These are phyloP conservation scores for Kalanchoe fedtschenkoi DNA, from an alignment of 164 flowering plant species.

Conservation along the genomic window DNA sequence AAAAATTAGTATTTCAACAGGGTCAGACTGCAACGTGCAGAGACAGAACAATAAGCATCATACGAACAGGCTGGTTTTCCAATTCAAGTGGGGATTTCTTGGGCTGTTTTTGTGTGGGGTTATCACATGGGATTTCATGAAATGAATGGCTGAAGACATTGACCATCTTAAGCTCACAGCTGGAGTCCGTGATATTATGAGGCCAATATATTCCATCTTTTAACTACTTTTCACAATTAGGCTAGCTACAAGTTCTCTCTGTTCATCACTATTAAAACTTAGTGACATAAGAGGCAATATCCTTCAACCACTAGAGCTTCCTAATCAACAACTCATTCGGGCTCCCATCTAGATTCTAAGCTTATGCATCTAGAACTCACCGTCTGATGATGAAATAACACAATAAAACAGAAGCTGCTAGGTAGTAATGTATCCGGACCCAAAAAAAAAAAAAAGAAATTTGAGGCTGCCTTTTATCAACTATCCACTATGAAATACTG, in stretches of 20 bases:
- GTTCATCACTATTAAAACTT: neutral
- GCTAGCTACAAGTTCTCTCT: neutral
- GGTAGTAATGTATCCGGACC: neutral
- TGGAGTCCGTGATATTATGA: neutral
- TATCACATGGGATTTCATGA: neutral
- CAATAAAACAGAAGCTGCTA: neutral
- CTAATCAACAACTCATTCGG: neutral
- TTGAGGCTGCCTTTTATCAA: neutral
- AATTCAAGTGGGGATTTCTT: neutral
- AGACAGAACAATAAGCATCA: neutral
- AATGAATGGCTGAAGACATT: slow-evolving; percentile 1
- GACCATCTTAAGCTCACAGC: slow-evolving; percentile 3
- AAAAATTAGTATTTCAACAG: too few relatives aligned
- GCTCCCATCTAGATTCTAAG: neutral
- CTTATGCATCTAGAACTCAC: neutral
- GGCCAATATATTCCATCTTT: neutral
- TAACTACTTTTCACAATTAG: neutral
- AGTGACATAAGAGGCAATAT: neutral
- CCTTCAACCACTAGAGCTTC: neutral
- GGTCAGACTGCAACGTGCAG: neutral
- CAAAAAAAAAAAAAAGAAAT: neutral
- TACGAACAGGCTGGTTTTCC: neutral
- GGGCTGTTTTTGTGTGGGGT: neutral
- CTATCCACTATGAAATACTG: neutral
- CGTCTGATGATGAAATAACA: neutral